Evolutionary conservation across 2,329 filamentous ascomycete species (phyloP).

Genomic region (Penicillium sp.): DNA sequence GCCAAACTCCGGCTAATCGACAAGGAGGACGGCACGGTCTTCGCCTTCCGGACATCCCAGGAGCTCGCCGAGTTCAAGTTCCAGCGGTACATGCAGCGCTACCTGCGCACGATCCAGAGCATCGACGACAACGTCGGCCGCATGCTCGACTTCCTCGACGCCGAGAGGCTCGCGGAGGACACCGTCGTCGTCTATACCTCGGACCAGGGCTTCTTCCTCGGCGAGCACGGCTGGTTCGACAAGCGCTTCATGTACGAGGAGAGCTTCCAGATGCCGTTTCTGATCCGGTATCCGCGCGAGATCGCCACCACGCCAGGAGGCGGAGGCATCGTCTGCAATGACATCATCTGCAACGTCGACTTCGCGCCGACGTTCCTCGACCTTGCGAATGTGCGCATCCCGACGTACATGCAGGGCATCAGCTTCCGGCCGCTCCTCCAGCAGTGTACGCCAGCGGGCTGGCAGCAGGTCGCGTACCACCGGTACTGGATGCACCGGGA

Average conservation of each 20-base stretch:
- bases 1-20: background rate
- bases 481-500: conserved; percentile 63
- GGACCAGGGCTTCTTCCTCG: conserved; percentile 62
- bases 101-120: conserved; percentile 57
- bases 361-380: conserved; percentile 59
- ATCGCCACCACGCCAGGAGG: conserved; percentile 35
- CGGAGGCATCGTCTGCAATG: conserved; percentile 46
- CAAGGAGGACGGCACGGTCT: conserved; percentile 53
- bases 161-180: conserved; percentile 47
- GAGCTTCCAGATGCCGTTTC: conserved; percentile 61
- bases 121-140: conserved; percentile 60
- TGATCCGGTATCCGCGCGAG: conserved; percentile 52
- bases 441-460: conserved; percentile 47
- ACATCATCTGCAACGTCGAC: conserved; percentile 61
- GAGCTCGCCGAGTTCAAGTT: conserved; percentile 61
- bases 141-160: conserved; percentile 54
- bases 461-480: conserved; percentile 60
- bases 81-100: conserved; percentile 62
- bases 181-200: conserved; percentile 61
- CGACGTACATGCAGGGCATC: conserved; percentile 59
- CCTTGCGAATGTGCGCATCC: conserved; percentile 46
- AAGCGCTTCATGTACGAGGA: conserved; percentile 65
- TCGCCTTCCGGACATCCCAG: conserved; percentile 48
- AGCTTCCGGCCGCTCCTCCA: conserved; percentile 49
- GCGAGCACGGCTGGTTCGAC: conserved; percentile 64